These are phyloP conservation scores for Apiosordaria backusii DNA, from an alignment of 495 filamentous ascomycete genomes.

Conservation along the genomic window DNA sequence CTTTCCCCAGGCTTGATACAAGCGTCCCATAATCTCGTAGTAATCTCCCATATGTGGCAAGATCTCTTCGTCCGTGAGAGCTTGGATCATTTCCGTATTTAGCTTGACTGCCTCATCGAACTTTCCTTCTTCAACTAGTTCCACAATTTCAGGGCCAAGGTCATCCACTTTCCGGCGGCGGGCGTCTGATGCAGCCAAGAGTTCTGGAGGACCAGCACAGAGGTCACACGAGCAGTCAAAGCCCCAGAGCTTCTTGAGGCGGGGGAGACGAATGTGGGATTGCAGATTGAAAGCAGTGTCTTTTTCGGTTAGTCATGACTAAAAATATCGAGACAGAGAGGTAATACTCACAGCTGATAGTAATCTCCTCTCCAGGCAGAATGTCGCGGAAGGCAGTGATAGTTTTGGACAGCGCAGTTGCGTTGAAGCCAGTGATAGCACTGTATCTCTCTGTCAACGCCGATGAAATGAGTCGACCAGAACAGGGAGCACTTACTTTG, in stretches of 20 bases:
- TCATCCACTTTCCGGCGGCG: conserved; percentile 25
- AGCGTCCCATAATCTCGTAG: conserved; percentile 31
- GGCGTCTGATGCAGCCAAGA: conserved; percentile 26
- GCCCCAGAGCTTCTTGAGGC: conserved; percentile 33
- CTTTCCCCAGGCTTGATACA: conserved; percentile 27
- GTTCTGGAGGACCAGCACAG: conserved; percentile 28
- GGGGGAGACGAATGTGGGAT: conserved; percentile 25
- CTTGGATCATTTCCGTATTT: conserved; percentile 24
- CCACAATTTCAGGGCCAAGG: conserved; percentile 25
- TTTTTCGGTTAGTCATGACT: conserved; percentile 10
- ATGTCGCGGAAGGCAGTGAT: conserved; percentile 35
- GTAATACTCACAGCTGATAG: conserved; percentile 33
- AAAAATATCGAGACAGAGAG: not conserved
- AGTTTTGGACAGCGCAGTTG: conserved; percentile 28
- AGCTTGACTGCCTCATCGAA: conserved; percentile 20
- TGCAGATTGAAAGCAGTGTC: conserved; percentile 31
- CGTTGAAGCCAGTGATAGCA: conserved; percentile 32
- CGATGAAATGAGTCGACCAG: not conserved
- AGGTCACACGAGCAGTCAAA: conserved; percentile 37
- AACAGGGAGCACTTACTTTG: conserved; percentile 25
- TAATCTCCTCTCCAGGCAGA: conserved; percentile 33
- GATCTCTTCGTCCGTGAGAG: conserved; percentile 32
- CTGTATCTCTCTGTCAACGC: conserved; percentile 13
- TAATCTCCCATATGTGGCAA: conserved; percentile 33
- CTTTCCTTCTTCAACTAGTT: conserved; percentile 21